Evolutionary conservation across 495 filamentous ascomycete genomes (phyloP), one percentile per base, ranked within the genome.

Genomic region (Annulohypoxylon nitens): DNA sequence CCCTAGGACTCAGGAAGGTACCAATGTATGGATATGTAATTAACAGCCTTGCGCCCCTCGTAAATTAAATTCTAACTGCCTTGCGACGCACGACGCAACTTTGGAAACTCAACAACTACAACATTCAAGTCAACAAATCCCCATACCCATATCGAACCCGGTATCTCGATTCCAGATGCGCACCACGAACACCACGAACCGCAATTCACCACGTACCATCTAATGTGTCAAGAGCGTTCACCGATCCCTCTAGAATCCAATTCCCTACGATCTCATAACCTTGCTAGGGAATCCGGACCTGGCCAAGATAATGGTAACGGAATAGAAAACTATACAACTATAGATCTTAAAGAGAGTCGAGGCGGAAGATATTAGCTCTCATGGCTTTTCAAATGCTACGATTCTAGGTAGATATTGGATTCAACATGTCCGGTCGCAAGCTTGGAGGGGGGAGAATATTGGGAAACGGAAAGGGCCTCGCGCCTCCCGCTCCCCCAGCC

Each of bases 401-500:
- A 30, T 61, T 47, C 30, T 70, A 74, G 67, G 63, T 45, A 59
- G 50, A 67, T 30, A 30, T 30, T 30, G 30, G 53, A 18, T 60
- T 47, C 58, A 79, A 69, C 66, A 96, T 95, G 93, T 91, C 93
- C 77, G 85, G 89, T 81, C 90, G 93, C 82, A 93, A 90, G 84
- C 89, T 97, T 75, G 94, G 94, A 75, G 93, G 94, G 81, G 94
- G 94, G 77, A 89, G 94, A 83, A 89, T 98, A 75, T 84, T 98
- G 73, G 94, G 94, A 67, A 94, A 87, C 83, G 92, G 92, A 66
- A 92, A 90, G 79, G 86, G 89, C 73, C 88, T 95, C 74, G 89
- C 90, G 61, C 90, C 93, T 78, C 90, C 92, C 16, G 69, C 78
- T 26, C 69, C 81, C 34, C 69, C 65, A 14, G 72, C 75, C 20